These are phyloP conservation scores for Mucor mucedo DNA, from an alignment of 371 early-diverging fungal genomes.

Conservation along the genomic window DNA sequence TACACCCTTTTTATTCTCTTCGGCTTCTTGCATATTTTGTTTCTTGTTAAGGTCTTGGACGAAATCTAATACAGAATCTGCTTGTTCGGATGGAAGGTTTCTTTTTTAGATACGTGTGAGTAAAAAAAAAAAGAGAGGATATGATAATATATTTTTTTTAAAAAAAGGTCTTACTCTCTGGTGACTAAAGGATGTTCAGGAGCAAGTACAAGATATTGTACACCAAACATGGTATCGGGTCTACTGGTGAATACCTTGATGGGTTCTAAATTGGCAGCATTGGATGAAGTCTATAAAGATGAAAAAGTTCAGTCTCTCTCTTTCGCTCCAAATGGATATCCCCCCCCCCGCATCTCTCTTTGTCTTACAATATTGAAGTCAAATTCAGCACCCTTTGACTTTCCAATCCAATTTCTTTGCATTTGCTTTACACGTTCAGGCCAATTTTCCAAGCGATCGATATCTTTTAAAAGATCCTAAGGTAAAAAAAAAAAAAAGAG, in stretches of 20 bases:
- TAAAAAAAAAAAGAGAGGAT: too few relatives aligned
- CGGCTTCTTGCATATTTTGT: conserved; percentile 54
- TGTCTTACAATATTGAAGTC: conserved; percentile 56
- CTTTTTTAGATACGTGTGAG: conserved; percentile 14
- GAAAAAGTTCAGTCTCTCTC: not conserved
- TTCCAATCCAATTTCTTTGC: conserved; percentile 96
- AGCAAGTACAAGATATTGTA: conserved; percentile 76
- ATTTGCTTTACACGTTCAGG: conserved; percentile 88
- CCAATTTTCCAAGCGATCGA: conserved; percentile 80
- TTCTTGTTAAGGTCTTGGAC: conserved; percentile 55
- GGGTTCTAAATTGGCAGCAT: conserved; percentile 14
- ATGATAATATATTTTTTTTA: too few relatives aligned
- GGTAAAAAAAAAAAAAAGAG: not conserved
- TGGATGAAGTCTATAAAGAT: conserved; percentile 10
- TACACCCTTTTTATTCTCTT: conserved; percentile 52
- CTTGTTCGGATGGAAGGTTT: conserved; percentile 54
- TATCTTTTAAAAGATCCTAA: conserved; percentile 78
- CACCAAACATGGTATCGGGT: conserved; percentile 80
- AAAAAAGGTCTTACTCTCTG: conserved; percentile 28
- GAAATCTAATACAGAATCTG: conserved; percentile 55
- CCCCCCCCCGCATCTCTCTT: too few relatives aligned
- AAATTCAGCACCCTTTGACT: conserved; percentile 82
- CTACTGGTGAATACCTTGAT: conserved; percentile 83
- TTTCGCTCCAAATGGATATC: not conserved
- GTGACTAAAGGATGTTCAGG: conserved; percentile 67